Conservation (phyloP, 176 grass and related monocot genomes). For the Panicum miliaceum region DNA sequence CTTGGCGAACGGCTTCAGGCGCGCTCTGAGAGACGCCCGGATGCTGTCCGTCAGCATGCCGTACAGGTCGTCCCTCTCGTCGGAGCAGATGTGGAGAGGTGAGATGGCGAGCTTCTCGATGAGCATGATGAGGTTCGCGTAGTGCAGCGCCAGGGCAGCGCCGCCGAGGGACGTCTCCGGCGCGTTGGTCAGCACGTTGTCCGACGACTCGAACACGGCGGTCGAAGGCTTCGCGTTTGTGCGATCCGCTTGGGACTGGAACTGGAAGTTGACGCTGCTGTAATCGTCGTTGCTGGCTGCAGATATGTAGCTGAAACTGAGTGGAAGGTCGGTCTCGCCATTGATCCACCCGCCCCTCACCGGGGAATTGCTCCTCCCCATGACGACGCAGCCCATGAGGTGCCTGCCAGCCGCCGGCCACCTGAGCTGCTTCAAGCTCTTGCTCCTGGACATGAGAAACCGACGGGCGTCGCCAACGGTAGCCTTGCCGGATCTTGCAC, state of each 20-base stretch:
- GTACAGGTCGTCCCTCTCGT: constrained; percentile 73
- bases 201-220: constrained; percentile 45
- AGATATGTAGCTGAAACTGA: constrained; percentile 30
- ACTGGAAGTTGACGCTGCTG: neutral
- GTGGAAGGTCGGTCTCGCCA: constrained; percentile 23
- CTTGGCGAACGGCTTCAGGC: constrained; percentile 38
- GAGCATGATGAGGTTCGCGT: constrained; percentile 68
- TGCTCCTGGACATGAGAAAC: constrained; percentile 45
- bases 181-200: constrained; percentile 19
- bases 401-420: constrained; percentile 48
- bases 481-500: constrained; percentile 36
- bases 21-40: constrained; percentile 51
- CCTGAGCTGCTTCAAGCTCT: constrained; percentile 49
- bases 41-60: constrained; percentile 58
- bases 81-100: constrained; percentile 55
- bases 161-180: constrained; percentile 55
- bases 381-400: constrained; percentile 62
- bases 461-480: neutral
- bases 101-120: constrained; percentile 60
- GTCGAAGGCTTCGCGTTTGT: neutral
- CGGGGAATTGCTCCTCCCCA: constrained; percentile 41
- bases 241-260: neutral
- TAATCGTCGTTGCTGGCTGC: neutral
- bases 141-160: constrained; percentile 64
- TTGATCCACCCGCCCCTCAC: constrained; percentile 46